Percentiles rank a stretch among this genome's conserved stretches.
These are phyloP conservation scores for Pistacia integerrima DNA, from an alignment of 345 rosid species.

Conservation along the genomic window DNA sequence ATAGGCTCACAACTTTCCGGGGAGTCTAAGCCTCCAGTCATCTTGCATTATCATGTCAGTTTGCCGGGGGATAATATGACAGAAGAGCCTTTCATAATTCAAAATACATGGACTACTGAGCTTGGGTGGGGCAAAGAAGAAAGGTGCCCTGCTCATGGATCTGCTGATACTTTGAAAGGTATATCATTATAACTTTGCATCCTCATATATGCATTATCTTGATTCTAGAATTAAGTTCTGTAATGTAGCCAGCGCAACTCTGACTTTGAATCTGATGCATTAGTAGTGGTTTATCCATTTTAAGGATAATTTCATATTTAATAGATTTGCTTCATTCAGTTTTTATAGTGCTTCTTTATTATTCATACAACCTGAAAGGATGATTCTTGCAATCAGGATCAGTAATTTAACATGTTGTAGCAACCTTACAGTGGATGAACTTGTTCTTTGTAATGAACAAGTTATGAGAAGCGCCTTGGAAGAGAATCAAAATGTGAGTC, in stretches of 20 bases:
- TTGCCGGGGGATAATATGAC: slow-evolving; percentile 66
- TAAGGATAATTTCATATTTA: neutral
- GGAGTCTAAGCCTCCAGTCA: slow-evolving; percentile 44
- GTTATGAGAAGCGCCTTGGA: slow-evolving; percentile 45
- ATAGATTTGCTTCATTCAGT: neutral
- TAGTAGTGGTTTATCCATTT: neutral
- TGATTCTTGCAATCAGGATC: slow-evolving; percentile 15
- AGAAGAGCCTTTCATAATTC: slow-evolving; percentile 60
- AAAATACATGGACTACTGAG: slow-evolving; percentile 71
- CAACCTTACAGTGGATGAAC: slow-evolving; percentile 70
- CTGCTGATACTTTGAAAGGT: slow-evolving; percentile 53
- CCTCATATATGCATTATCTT: neutral
- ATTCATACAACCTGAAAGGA: neutral
- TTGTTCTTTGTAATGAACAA: slow-evolving; percentile 76
- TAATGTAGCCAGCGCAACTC: neutral
- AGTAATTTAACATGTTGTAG: slow-evolving; percentile 25
- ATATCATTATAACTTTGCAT: slow-evolving; percentile 15
- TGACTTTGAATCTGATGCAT: neutral
- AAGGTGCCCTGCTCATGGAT: slow-evolving; percentile 60
- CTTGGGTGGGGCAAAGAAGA: slow-evolving; percentile 78
- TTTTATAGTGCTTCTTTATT: neutral
- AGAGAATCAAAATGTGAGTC: slow-evolving; percentile 45
- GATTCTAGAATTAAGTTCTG: neutral
- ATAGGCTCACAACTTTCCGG: slow-evolving; percentile 47
- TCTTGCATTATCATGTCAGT: slow-evolving; percentile 67